phyloP scores from a whole-genome alignment of 768 basidiomycete genomes.

The Termitomyces bulborhizus region DNA sequence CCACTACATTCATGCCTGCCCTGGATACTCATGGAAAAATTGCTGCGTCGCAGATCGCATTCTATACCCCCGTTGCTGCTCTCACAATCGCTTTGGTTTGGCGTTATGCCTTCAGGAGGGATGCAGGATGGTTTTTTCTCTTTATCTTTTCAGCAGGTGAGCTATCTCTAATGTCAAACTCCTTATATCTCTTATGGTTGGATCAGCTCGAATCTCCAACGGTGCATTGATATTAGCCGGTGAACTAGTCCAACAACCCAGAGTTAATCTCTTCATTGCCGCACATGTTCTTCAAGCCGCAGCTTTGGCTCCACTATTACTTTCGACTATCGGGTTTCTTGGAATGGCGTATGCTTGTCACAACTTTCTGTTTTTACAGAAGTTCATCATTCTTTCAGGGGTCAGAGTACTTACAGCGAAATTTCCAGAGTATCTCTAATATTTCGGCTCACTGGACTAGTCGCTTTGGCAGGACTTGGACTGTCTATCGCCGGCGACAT shows the following conservation, averaged over 20 bases:
- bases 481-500: conserved; percentile 42
- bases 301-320: conserved; percentile 32
- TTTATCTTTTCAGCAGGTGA: conserved; percentile 52
- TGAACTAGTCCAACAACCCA: conserved; percentile 32
- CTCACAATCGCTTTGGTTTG: conserved; percentile 38
- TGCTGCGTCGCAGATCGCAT: conserved; percentile 51
- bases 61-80: conserved; percentile 51
- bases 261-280: conserved; percentile 42
- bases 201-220: conserved; percentile 50
- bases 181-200: not conserved
- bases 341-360: conserved; percentile 38
- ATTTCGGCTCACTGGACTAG: conserved; percentile 29
- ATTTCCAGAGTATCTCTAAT: conserved; percentile 32
- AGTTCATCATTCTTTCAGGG: conserved; percentile 26
- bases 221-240: conserved; percentile 53
- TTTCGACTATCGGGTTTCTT: conserved; percentile 41
- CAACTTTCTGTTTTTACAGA: conserved; percentile 5
- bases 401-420: conserved; percentile 48
- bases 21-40: conserved; percentile 44
- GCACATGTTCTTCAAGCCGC: conserved; percentile 46
- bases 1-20: conserved; percentile 28
- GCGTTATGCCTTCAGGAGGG: conserved; percentile 50
- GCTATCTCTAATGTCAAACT: conserved; percentile 15
- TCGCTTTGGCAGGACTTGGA: conserved; percentile 32
- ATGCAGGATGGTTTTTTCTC: conserved; percentile 67